Percentiles rank a stretch among this genome's conserved stretches.
These are phyloP conservation scores for Kazachstania sp. DNA, from an alignment of 1,139 yeast species.

Conservation along the genomic window DNA sequence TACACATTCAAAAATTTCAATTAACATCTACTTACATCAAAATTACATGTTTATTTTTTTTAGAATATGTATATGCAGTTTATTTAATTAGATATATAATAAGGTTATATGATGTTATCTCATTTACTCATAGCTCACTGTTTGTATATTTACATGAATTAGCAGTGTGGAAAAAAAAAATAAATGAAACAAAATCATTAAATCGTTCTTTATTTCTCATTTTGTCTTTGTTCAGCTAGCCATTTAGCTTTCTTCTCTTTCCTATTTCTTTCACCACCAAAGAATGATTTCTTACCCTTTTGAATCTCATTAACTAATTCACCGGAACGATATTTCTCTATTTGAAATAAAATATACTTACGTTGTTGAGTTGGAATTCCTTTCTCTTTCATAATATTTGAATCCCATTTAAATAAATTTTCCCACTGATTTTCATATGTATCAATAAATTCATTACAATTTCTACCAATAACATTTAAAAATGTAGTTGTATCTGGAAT, in stretches of 20 bases:
- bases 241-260: slow-evolving; percentile 61
- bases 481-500: slow-evolving; percentile 73
- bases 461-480: slow-evolving; percentile 67
- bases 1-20: too few species aligned
- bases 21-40: not conserved
- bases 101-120: too few species aligned
- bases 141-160: too few species aligned
- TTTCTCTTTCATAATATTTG: slow-evolving; percentile 55
- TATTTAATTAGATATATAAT: too few species aligned
- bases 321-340: slow-evolving; percentile 45
- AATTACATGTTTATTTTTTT: not conserved
- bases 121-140: too few species aligned
- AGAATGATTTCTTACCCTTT: slow-evolving; percentile 60
- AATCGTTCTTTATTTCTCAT: slow-evolving; percentile 7
- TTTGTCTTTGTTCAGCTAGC: slow-evolving; percentile 50
- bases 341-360: slow-evolving; percentile 45
- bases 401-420: slow-evolving; percentile 49
- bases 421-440: slow-evolving; percentile 68
- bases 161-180: too few species aligned
- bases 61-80: too few species aligned
- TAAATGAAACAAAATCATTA: not conserved
- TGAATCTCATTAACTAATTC: slow-evolving; percentile 51
- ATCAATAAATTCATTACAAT: slow-evolving; percentile 56
- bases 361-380: slow-evolving; percentile 76
- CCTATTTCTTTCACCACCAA: slow-evolving; percentile 84